Base-by-base conservation (phyloP, 1,284 basidiomycete genomes). In the Gomphus sp. region DNA sequence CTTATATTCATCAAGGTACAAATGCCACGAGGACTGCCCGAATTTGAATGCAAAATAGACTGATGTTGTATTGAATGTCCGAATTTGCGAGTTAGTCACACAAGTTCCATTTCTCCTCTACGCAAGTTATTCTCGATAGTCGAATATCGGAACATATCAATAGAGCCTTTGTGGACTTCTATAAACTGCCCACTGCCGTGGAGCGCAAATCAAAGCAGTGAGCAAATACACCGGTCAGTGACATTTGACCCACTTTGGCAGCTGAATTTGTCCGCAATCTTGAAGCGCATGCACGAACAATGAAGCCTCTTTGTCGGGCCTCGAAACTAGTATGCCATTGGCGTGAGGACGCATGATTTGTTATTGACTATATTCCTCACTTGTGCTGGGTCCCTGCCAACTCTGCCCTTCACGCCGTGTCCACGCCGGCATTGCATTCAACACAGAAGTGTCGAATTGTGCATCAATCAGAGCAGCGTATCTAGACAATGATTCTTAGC, bases 271-370 rank as follows among this genome's bases (percentile, higher is more conserved):
- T 1, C 85, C 83, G 70, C 91, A 91, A 55, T 80, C 76, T 56
- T 79, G 74, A 18, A 84, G 76, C 11, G 90, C 90, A 68, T 86
- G 89, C 1, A 89, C 84, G 66, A 95, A 88, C 1, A 96, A 89
- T 0, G 89, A 84, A 0, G 79, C 76, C 11, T 79, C 76, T 64
- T 80, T 83, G 66, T 93, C 86, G 1, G 93, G 92, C 64, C 82
- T 77, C 0, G 85, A 77, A 11, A 92, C 92, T 94, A 67, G 22
- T 36, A 12, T 34, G 44, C 11, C 28, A 6, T 34, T 31, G 18
- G 50, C 16, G 39, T 25, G 47, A 55, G 56, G 47, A 58, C 25
- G 8, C 50, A 22, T 60, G 18, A 22, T 10, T 14, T 37, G 47
- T 47, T 25, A 52, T 39, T 14, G 31, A 31, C 25, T 33, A 22